Evolutionary conservation across 1,284 basidiomycete genomes (phyloP), one percentile per base, ranked within the genome.

Genomic region (Neotropicomus parvogracilis): DNA sequence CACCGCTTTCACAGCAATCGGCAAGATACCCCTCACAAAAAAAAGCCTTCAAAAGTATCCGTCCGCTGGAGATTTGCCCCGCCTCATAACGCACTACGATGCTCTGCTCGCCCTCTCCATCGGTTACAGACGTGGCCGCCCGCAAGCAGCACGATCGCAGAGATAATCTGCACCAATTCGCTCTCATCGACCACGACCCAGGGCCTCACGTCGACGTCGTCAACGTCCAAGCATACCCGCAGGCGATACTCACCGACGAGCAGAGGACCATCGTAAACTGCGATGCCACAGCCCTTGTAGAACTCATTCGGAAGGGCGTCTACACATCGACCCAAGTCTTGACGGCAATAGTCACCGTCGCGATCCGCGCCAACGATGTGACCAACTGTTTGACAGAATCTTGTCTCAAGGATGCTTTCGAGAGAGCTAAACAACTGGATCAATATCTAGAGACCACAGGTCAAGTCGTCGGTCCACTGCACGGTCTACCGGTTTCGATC

Each of bases 331-430:
- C 55, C 34, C 45, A 65, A 34, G 56, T 64, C 31, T 51, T 65
- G 40, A 55, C 32, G n/a, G 62, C 66, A 49, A 45, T 52, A 12
- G 53, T 65, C 52, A 60, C 46, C n/a, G 60, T 57, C 33, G 64
- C 63, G 3, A 44, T 64, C 39, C 59, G 54, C 4, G 54, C 63
- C 14, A 68, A 65, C 40, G 54, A 66, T 34, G 46, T 60, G 39
- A 69, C 66, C 21, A 82, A 82, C 57, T 82, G 80, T 59, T 62
- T 84, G 14, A 78, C 80, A 10, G 80, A 81, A 52, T 70, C 79
- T 38, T 76, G 79, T 57, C 70, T 75, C 54, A 71, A 74, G 2
- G 74, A 81, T 43, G 82, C 75, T 1, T 60, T 81, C 14, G 62
- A 66, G 42, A 69, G 74, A 43, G 83, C 83, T 0, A 62, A 59